Evolutionary conservation across 805 yeast genomes (phyloP).

Genomic region (Alloascoidea hylecoeti): DNA sequence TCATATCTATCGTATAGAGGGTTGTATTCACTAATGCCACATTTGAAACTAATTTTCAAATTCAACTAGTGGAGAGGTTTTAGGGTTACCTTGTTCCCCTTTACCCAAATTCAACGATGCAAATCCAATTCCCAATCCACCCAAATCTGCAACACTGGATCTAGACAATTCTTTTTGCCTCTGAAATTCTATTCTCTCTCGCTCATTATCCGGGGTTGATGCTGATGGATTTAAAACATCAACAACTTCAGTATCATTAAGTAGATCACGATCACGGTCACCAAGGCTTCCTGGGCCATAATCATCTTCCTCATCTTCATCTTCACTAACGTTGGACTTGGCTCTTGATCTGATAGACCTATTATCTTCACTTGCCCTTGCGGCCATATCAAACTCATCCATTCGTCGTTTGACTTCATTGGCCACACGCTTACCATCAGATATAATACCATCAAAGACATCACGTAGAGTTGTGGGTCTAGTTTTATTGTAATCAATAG

Average conservation of each 20-base stretch:
- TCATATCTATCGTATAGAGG: too few species aligned
- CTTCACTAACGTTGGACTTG: slow-evolving; percentile 4
- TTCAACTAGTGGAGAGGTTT: too few species aligned
- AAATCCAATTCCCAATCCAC: too few species aligned
- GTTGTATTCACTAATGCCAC: too few species aligned
- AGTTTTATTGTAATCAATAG: background rate
- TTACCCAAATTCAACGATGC: too few species aligned
- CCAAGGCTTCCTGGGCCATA: slow-evolving; percentile 29
- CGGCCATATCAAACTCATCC: slow-evolving; percentile 33
- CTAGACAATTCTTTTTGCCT: too few species aligned
- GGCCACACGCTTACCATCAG: slow-evolving; percentile 89
- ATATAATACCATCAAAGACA: slow-evolving; percentile 81
- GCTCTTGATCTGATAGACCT: slow-evolving; percentile 10
- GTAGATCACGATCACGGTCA: slow-evolving; percentile 27
- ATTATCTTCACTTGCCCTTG: slow-evolving; percentile 11
- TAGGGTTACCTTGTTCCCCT: too few species aligned
- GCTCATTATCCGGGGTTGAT: too few species aligned
- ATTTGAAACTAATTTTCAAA: too few species aligned
- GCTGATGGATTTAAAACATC: slow-evolving; percentile 21
- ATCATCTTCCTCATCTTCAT: slow-evolving; percentile 31
- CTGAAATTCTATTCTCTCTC: too few species aligned
- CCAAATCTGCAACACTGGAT: too few species aligned
- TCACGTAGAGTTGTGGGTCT: slow-evolving; percentile 41
- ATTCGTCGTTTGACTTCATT: slow-evolving; percentile 77
- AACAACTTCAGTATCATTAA: slow-evolving; percentile 35